Base-by-base conservation (phyloP, 352 stramenopile species). In the Pythium dissotocum region DNA sequence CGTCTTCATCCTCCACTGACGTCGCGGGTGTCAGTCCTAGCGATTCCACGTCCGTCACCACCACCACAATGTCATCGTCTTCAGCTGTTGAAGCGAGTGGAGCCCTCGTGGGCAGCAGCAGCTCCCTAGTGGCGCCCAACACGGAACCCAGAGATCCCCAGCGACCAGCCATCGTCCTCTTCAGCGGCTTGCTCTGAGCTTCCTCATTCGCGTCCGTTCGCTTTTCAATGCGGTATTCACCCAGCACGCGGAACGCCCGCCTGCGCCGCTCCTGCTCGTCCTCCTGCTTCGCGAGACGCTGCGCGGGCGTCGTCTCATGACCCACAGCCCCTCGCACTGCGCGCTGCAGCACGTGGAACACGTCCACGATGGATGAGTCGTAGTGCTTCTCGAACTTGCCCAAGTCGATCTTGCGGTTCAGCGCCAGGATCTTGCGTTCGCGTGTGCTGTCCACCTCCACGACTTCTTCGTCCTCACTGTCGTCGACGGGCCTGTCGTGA, bases 351-450 rank as follows among this genome's bases (percentile, higher is more conserved):
- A 72, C 76, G 58, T 78, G 69, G 57, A 89, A 87, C 4, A 89
- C 70, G 32, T 88, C 82, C 12, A 74, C 76, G 40, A 91, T 87
- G 30, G 73, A 86, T 30, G 79, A 81, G 67, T 87, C 77, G 65
- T 86, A 86, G 70, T 87, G 79, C 63, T 84, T 85, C 61, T 85
- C 76, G 55, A 87, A 88, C 26, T 57, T 64, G 61, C 81, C 82
- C 32, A 82, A 49, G 52, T 78, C 64, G 58, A 91, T 84, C 59
- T 84, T 73, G 53, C 63, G 71, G 63, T 88, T 79, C 14, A 91
- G 68, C 46, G 65, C 71, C 24, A 91, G 42, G 30, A 91, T 75
- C 52, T 88, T 87, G 65, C 82, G 74, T 63, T 91, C 82, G 33
- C 78, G 79, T 16, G 80, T 48, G 56, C 71, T 87, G 60, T 44